Percentiles rank a stretch among this genome's conserved stretches.
Conservation (phyloP, 1,284 basidiomycete genomes). For the Wolfiporia cocos region DNA sequence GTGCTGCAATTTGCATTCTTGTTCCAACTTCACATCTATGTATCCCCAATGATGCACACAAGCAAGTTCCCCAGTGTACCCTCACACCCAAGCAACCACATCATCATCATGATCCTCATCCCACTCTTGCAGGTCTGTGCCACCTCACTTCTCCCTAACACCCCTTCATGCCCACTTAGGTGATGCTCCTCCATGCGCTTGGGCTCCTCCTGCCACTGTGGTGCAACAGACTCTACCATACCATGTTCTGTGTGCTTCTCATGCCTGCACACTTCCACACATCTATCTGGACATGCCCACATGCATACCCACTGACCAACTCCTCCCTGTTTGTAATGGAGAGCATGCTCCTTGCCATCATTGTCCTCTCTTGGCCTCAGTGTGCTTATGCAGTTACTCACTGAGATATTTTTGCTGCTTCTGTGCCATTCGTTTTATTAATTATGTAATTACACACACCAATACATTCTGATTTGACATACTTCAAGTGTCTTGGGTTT, state of each 20-base stretch:
- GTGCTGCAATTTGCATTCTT: constrained; percentile 61
- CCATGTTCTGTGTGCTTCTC: constrained; percentile 50
- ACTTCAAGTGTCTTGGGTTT: too few species aligned
- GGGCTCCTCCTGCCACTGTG: constrained; percentile 57
- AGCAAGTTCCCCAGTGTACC: constrained; percentile 36
- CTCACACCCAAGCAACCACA: constrained; percentile 62
- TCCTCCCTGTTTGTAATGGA: constrained; percentile 69
- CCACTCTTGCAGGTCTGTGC: constrained; percentile 59
- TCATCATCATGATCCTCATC: constrained; percentile 58
- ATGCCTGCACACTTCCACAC: constrained; percentile 61
- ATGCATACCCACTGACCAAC: constrained; percentile 61
- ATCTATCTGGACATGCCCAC: constrained; percentile 44
- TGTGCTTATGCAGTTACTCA: constrained; percentile 54
- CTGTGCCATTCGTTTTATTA: too few species aligned
- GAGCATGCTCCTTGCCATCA: constrained; percentile 47
- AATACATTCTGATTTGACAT: too few species aligned
- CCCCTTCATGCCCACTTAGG: constrained; percentile 28
- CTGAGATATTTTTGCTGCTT: too few species aligned
- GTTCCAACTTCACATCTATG: constrained; percentile 67
- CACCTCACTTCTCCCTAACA: not conserved
- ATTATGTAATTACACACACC: too few species aligned
- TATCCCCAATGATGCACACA: constrained; percentile 52
- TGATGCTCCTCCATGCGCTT: constrained; percentile 56
- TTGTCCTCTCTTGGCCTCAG: constrained; percentile 53
- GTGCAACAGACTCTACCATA: constrained; percentile 59